These are phyloP conservation scores for Penicillium subrubescens DNA, from an alignment of 495 filamentous ascomycete species.

Conservation along the genomic window DNA sequence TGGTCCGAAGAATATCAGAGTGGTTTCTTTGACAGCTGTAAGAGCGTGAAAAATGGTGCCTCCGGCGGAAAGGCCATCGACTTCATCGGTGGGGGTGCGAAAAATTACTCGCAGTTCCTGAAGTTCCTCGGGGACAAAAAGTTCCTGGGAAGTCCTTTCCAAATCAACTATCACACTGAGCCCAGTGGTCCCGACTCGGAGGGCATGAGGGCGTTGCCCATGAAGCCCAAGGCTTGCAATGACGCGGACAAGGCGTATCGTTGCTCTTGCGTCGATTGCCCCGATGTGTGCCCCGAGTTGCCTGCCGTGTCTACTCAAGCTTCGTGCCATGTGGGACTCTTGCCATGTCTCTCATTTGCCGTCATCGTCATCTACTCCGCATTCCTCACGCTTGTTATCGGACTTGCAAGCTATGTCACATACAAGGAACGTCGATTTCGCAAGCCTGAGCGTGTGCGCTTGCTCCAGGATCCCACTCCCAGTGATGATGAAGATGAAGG, in stretches of 20 bases:
- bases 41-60: conserved; percentile 95
- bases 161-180: conserved; percentile 83
- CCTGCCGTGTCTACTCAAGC: conserved; percentile 66
- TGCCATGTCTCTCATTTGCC: conserved; percentile 90
- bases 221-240: conserved; percentile 81
- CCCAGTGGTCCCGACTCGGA: conserved; percentile 53
- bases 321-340: conserved; percentile 77
- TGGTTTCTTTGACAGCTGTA: conserved; percentile 95
- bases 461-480: conserved; percentile 80
- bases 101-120: conserved; percentile 81
- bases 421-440: conserved; percentile 70
- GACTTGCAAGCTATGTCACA: conserved; percentile 70
- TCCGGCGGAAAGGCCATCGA: conserved; percentile 91
- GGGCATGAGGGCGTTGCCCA: conserved; percentile 65
- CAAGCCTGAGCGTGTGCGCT: conserved; percentile 75
- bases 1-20: conserved; percentile 82
- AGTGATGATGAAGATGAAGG: conserved; percentile 88
- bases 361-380: conserved; percentile 84
- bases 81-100: conserved; percentile 92
- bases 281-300: conserved; percentile 77
- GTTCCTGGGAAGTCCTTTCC: conserved; percentile 87
- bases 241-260: conserved; percentile 80
- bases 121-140: conserved; percentile 93
- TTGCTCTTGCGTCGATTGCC: conserved; percentile 93
- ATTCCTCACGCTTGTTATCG: conserved; percentile 67